Conservation (phyloP, 768 basidiomycete genomes). For the Guyanaporus albipodus region DNA sequence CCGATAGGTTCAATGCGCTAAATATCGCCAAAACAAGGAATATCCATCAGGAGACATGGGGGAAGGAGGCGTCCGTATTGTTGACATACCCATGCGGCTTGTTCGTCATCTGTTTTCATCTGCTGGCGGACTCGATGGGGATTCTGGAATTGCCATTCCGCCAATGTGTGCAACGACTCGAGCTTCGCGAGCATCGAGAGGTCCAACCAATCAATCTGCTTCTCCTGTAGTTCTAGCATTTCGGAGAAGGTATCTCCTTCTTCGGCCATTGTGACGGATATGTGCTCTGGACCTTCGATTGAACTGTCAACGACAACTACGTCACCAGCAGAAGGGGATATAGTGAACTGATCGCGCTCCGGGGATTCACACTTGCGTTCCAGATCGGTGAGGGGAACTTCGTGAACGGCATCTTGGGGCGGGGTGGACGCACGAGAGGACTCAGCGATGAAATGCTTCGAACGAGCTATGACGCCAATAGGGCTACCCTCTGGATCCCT, state of each 20-base stretch:
- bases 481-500: conserved; percentile 69
- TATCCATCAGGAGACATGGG: not conserved
- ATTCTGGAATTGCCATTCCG: conserved; percentile 88
- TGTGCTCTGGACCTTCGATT: not conserved
- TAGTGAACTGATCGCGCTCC: conserved; percentile 4
- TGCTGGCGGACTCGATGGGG: conserved; percentile 60
- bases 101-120: conserved; percentile 79
- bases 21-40: conserved; percentile 2
- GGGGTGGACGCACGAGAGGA: conserved; percentile 30
- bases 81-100: conserved; percentile 69
- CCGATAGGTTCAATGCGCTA: conserved; percentile 86
- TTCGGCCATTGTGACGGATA: conserved; percentile 17
- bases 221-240: conserved; percentile 28
- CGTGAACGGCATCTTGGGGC: conserved; percentile 12
- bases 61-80: not conserved
- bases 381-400: conserved; percentile 4
- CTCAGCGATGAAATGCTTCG: conserved; percentile 21
- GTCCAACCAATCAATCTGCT: conserved; percentile 64
- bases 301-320: not conserved
- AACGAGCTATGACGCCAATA: conserved; percentile 50
- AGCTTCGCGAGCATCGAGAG: conserved; percentile 70
- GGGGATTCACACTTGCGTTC: conserved; percentile 13
- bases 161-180: conserved; percentile 66
- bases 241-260: conserved; percentile 18
- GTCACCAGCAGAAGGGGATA: conserved; percentile 4